Evolutionary conservation across 1,139 yeast species (phyloP).

Genomic region (Blastobotrys buckinghamii): DNA sequence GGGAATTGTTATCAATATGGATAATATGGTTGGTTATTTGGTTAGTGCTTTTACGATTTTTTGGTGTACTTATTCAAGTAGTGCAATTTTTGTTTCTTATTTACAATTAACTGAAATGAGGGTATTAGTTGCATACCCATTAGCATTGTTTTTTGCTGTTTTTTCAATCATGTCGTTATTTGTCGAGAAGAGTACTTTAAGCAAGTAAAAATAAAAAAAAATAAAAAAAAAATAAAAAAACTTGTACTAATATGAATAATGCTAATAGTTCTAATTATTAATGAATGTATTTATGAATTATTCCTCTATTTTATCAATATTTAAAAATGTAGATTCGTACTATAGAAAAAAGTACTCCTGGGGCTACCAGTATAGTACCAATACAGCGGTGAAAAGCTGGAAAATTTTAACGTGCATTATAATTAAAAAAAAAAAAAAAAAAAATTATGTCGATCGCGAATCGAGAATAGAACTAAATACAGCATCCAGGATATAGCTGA

Average conservation of each 20-base stretch:
- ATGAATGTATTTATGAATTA: not conserved
- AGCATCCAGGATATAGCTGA: too few relatives aligned
- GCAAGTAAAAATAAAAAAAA: not conserved
- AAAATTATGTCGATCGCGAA: too few relatives aligned
- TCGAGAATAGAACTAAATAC: too few relatives aligned
- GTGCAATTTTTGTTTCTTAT: conserved; percentile 87
- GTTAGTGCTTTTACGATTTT: conserved; percentile 65
- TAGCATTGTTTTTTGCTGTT: conserved; percentile 84
- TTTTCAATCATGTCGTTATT: conserved; percentile 96
- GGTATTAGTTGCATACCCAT: conserved; percentile 87
- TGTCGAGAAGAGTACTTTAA: conserved; percentile 41
- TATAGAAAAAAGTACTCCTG: too few relatives aligned
- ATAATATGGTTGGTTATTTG: conserved; percentile 68
- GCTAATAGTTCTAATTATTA: too few relatives aligned
- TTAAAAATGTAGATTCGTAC: too few relatives aligned
- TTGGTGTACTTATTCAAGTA: conserved; percentile 94
- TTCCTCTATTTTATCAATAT: too few relatives aligned
- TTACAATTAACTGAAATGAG: conserved; percentile 81
- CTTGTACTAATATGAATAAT: not conserved
- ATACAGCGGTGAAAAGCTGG: too few relatives aligned
- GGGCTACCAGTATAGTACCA: too few relatives aligned
- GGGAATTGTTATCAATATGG: conserved; percentile 65
- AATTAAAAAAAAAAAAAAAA: too few relatives aligned
- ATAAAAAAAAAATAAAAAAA: not conserved
- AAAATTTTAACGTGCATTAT: too few relatives aligned